Percentiles rank a stretch among this genome's conserved stretches.
Evolutionary conservation across 352 stramenopile species (phyloP).

Genomic region (Globisporangium viniferum): DNA sequence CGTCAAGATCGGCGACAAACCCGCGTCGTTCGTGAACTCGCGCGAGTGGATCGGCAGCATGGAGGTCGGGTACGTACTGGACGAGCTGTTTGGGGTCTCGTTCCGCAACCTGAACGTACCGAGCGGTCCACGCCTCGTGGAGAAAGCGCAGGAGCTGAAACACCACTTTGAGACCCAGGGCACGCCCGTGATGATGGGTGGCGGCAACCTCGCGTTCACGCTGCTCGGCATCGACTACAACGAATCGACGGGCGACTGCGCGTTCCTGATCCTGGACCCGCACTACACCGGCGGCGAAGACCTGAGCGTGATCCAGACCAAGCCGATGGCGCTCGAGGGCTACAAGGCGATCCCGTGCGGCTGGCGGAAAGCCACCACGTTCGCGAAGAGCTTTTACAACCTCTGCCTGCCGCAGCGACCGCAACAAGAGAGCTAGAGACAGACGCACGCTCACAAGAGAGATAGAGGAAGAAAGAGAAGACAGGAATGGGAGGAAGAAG

Average conservation of each 20-base stretch:
- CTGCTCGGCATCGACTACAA: slow-evolving; percentile 79
- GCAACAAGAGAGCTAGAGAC: not conserved
- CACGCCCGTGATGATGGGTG: slow-evolving; percentile 86
- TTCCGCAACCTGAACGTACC: slow-evolving; percentile 68
- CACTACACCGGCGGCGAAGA: slow-evolving; percentile 79
- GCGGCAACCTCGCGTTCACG: slow-evolving; percentile 79
- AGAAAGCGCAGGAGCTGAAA: slow-evolving; percentile 62
- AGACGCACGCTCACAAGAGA: too few species aligned
- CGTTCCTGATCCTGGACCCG: slow-evolving; percentile 81
- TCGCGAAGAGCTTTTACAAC: slow-evolving; percentile 77
- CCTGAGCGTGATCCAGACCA: slow-evolving; percentile 68
- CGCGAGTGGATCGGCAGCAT: slow-evolving; percentile 83
- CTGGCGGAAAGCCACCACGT: slow-evolving; percentile 59
- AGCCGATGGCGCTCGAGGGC: slow-evolving; percentile 57
- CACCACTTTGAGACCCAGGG: slow-evolving; percentile 78
- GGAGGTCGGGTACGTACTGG: slow-evolving; percentile 81
- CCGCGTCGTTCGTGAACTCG: slow-evolving; percentile 56
- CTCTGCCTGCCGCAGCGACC: slow-evolving; percentile 59
- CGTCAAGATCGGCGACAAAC: slow-evolving; percentile 81
- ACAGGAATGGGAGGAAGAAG: not conserved
- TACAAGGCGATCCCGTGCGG: slow-evolving; percentile 74
- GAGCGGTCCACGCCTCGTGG: slow-evolving; percentile 48
- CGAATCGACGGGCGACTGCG: slow-evolving; percentile 45
- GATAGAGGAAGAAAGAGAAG: not conserved
- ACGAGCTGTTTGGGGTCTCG: slow-evolving; percentile 69